phyloP scores from a whole-genome alignment of 345 rosid species.

The Combretum micranthum region DNA sequence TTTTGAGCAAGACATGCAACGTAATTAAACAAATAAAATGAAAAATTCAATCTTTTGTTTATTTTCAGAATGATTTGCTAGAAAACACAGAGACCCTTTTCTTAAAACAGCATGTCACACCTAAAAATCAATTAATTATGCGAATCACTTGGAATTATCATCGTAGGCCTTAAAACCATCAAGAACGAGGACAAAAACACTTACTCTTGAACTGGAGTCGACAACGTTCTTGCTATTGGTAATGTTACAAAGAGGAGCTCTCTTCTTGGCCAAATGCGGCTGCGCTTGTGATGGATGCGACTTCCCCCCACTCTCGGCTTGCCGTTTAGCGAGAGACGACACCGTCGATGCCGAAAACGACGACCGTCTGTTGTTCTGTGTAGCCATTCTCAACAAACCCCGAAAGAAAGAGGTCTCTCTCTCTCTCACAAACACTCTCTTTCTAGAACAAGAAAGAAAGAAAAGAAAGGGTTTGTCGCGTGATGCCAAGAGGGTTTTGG shows the following conservation, averaged over 20 bases:
- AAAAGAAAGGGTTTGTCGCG: neutral
- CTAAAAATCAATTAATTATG: no score
- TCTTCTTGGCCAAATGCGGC: conserved; percentile 47
- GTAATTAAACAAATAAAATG: no score
- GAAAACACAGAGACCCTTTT: no score
- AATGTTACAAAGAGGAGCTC: conserved; percentile 66
- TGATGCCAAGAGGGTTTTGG: neutral
- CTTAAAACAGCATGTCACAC: no score
- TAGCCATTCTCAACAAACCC: conserved; percentile 15
- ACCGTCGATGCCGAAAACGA: conserved; percentile 36
- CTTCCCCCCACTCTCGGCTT: conserved; percentile 38
- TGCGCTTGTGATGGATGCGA: conserved; percentile 19
- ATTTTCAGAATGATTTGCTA: no score
- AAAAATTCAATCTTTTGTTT: no score
- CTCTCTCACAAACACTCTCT: neutral
- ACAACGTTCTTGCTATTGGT: conserved; percentile 19
- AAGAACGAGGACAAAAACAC: no score
- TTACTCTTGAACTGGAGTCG: no score
- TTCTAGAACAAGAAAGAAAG: neutral
- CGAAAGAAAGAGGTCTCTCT: neutral
- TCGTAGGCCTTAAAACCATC: no score
- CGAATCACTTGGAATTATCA: no score
- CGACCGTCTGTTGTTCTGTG: conserved; percentile 26
- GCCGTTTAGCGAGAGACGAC: conserved; percentile 35
- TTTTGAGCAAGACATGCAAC: no score